A percentile compares a stretch with the other conserved stretches of the same genome.
Evolutionary conservation across 2,329 filamentous ascomycete species (phyloP).

Genomic region (Colletotrichum eleusines): DNA sequence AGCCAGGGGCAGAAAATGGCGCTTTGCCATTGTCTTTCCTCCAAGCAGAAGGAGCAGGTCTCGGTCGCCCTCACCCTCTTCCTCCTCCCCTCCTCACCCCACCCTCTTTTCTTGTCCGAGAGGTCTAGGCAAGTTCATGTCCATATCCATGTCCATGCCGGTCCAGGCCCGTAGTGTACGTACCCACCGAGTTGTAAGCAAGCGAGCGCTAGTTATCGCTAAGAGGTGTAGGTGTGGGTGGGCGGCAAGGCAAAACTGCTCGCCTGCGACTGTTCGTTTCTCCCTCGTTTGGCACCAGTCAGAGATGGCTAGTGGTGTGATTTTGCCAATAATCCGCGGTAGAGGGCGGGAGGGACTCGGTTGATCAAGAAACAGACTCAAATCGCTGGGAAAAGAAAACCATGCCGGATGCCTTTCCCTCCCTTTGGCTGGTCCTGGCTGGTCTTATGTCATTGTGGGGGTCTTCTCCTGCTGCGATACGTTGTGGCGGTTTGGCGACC

Average conservation of each 20-base stretch:
- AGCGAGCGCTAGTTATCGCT: conserved; percentile 5
- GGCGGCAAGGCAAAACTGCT: conserved; percentile 26
- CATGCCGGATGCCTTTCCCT: too few relatives aligned
- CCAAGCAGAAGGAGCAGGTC: background rate
- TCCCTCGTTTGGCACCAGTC: conserved; percentile 35
- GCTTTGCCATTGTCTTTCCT: conserved; percentile 17
- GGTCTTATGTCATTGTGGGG: conserved; percentile 29
- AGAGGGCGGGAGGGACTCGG: conserved; percentile 16
- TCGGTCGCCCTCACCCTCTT: conserved; percentile 10
- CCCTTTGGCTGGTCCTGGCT: conserved; percentile 2
- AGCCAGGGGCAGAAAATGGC: conserved; percentile 41
- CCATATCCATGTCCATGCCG: too few relatives aligned
- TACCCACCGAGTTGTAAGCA: background rate
- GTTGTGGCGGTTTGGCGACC: conserved; percentile 11
- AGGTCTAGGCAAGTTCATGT: background rate
- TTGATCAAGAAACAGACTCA: conserved; percentile 28
- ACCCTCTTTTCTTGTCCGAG: conserved; percentile 29
- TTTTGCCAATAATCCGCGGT: background rate
- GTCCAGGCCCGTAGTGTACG: background rate
- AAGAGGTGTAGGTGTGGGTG: conserved; percentile 17
- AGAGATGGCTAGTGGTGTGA: conserved; percentile 9
- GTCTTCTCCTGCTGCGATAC: conserved; percentile 11
- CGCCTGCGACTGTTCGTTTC: conserved; percentile 27
- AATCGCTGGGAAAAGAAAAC: conserved; percentile 24
- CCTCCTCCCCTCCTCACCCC: too few relatives aligned